A percentile compares a stretch with the other conserved stretches of the same genome.
Evolutionary conservation across 306 rosid genomes (phyloP).

Genomic region (Argentina anserina): DNA sequence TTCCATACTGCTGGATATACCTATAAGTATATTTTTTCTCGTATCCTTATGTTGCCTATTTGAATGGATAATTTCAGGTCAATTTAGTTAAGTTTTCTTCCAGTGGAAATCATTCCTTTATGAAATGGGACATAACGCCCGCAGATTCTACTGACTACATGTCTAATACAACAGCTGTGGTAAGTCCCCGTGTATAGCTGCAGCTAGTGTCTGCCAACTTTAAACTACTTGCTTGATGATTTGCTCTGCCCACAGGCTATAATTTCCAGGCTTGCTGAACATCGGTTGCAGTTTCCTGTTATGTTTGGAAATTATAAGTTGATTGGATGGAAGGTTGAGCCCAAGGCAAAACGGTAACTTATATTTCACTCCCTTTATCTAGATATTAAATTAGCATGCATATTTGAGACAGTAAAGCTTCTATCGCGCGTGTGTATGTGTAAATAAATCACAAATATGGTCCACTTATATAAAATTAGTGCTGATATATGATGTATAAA

Average conservation of each 20-base stretch:
- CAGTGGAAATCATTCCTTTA: conserved; percentile 53
- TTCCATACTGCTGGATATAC: background rate
- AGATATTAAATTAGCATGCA: background rate
- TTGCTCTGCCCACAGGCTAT: conserved; percentile 48
- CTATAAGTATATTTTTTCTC: background rate
- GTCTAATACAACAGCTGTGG: conserved; percentile 63
- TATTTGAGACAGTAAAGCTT: background rate
- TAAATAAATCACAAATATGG: too few species aligned
- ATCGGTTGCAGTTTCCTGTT: conserved; percentile 64
- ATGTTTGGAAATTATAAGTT: conserved; percentile 63
- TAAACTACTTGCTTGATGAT: conserved; percentile 32
- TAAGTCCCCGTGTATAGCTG: conserved; percentile 34
- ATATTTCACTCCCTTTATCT: background rate
- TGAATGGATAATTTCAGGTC: conserved; percentile 54
- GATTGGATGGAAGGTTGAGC: conserved; percentile 60
- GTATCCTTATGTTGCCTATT: background rate
- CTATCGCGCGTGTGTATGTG: too few species aligned
- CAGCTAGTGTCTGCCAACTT: background rate
- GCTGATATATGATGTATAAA: background rate
- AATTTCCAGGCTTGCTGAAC: conserved; percentile 58
- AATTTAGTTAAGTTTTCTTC: conserved; percentile 47
- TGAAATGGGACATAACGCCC: conserved; percentile 65
- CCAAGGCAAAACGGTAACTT: conserved; percentile 51
- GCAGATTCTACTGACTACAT: conserved; percentile 47
- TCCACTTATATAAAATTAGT: background rate